Conservation (phyloP, 1,139 yeast species). For the Ashbya aceris region DNA sequence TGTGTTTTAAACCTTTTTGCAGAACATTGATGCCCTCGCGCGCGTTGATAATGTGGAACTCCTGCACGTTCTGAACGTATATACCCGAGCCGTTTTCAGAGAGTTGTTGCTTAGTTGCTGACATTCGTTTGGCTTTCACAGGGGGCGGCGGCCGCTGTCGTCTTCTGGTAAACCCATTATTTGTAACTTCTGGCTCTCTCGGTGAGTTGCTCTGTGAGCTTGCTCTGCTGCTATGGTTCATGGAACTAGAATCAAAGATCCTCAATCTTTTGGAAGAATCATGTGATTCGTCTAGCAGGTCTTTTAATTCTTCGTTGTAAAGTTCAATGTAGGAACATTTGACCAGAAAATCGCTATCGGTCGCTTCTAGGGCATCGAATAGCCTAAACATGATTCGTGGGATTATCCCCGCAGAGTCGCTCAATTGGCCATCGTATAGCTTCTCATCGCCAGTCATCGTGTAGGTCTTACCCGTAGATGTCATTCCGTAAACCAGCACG, state of each 20-base stretch:
- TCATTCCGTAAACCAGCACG: constrained; percentile 70
- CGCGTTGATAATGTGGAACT: constrained; percentile 44
- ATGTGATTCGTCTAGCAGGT: constrained; percentile 40
- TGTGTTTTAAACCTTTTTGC: constrained; percentile 44
- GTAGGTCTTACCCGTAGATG: constrained; percentile 73
- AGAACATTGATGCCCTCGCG: constrained; percentile 46
- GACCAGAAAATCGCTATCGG: constrained; percentile 42
- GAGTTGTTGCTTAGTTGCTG: constrained; percentile 6
- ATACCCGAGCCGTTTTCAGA: constrained; percentile 27
- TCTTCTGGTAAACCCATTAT: constrained; percentile 9
- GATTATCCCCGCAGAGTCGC: constrained; percentile 57
- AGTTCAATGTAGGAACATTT: constrained; percentile 66
- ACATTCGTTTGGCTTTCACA: constrained; percentile 7
- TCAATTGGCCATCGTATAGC: constrained; percentile 45
- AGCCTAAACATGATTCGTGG: constrained; percentile 54
- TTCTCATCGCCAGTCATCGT: constrained; percentile 63
- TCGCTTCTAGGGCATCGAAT: constrained; percentile 36
- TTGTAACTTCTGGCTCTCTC: constrained; percentile 10
- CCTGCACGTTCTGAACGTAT: constrained; percentile 47
- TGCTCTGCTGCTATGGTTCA: constrained; percentile 13
- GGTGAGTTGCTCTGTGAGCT: constrained; percentile 20
- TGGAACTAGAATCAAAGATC: constrained; percentile 40
- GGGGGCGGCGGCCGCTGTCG: constrained; percentile 5
- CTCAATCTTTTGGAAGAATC: constrained; percentile 33
- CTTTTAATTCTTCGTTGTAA: constrained; percentile 64